Base-by-base conservation (phyloP, 495 filamentous ascomycete genomes). In the Talaromyces wortmannii region DNA sequence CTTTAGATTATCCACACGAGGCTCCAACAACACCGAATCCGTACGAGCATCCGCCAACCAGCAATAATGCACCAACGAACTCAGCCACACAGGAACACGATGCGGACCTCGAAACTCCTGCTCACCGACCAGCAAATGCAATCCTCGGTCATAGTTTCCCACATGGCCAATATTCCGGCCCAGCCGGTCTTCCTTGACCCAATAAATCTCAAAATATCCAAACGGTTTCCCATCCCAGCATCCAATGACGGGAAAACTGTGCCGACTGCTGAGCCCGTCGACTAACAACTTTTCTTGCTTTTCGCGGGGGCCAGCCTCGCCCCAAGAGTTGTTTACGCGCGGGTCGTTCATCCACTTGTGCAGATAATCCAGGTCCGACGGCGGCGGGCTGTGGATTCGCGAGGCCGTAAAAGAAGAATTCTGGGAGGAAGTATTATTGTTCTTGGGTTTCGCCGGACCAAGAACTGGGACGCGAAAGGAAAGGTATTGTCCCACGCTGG, bases 121-220 rank as follows among this genome's bases (percentile, higher is more conserved):
- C 70, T 98, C 95, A 6, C 94, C 94, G 16, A 98, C 82, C 29
- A 98, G 72, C 16, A 90, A 82, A 66, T 97, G 95, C 40, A 95
- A 72, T 0, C 95, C 94, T 10, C 94, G 78, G 63, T 97, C 95
- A 67, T 89, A 97, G 61, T 95, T 85, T 23, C 81, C 81, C 2
- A 84, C 82, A 33, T 70, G 70, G 0, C 74, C 78, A 31, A 92
- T 64, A 49, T 87, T 71, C 30, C 76, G 76, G 0, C 89, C 90
- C 18, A 98, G 64, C 2, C 71, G 69, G 63, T 97, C 95, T 66
- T 98, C 94, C 61, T 96, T 96, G 2, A 94, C 92, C 95, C 95
- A 98, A 72, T 98, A 98, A 42, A 98, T 81, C 74, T 98, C 95
- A 63, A 98, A 96, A 61, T 95, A 98, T 0, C 94, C 94, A 69